Base-by-base conservation (phyloP, 208 protist genomes). In the Trypanosoma rangeli region DNA sequence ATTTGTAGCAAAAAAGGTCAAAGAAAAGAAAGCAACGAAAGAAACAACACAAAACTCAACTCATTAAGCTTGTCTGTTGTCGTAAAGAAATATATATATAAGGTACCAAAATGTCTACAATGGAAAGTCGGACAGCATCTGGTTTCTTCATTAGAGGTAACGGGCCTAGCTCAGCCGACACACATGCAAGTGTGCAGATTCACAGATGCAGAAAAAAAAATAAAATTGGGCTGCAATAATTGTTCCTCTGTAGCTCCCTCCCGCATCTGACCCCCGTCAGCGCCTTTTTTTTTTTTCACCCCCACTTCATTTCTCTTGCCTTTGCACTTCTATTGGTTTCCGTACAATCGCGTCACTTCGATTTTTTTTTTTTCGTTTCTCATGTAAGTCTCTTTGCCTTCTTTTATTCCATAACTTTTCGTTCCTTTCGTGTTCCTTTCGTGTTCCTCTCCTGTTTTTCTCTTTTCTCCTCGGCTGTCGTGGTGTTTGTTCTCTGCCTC, bases 391-490 rank as follows among this genome's bases (percentile, higher is more conserved):
- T 53, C 22, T 66, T 42, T 35, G 16, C 18, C 49, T 50, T 33
- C 8, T 64, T 10, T 57, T 58, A 44, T 60, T 62, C 16, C 22
- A 39, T 20, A 9, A 15, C 20, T 9, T 50, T 54, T 39, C 13
- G 0, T 70, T 70, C 42, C 0, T 70, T 57, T 57, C 62, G 15
- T 42, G 10, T 44, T 29, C 53, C 3, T 74, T 20, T 42, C 26
- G 56, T 54, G 56, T 33, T 62, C 52, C 29, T 61, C 35, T 74
- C 18, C 26, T 35, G 56, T 54, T 64, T 33, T 62, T 61, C 29
- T 61, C 35, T 13, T 52, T 8, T 44, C 24, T 67, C 22, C 52
- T 44, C n/a, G 29, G 50, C 52, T 37, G 39, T 60, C 33, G 35
- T 29, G n/a, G 46, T 46, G 13, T 56, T 50, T 46, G 22, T 61